Conservation (phyloP, 768 basidiomycete species). For the Hericium rajendrae region DNA sequence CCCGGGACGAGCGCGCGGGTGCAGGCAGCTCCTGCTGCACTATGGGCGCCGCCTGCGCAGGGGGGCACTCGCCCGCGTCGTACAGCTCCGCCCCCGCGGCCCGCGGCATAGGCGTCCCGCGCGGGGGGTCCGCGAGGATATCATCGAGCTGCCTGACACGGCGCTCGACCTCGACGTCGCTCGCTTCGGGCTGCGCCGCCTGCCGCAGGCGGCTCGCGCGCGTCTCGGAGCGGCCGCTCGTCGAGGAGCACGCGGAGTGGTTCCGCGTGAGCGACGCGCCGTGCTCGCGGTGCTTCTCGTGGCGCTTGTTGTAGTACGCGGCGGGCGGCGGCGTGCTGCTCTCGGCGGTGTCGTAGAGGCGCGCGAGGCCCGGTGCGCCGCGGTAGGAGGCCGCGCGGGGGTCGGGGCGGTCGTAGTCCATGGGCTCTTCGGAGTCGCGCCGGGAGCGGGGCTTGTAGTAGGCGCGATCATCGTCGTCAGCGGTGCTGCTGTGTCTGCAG, state of each 20-base stretch:
- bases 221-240: not conserved
- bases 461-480: constrained; percentile 5
- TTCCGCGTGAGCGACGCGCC: constrained; percentile 9
- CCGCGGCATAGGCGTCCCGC: not conserved
- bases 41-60: not conserved
- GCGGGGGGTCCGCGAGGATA: constrained; percentile 1
- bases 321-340: constrained; percentile 8
- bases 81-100: not conserved
- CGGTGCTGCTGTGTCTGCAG: not conserved
- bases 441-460: constrained; percentile 1
- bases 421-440: constrained; percentile 2
- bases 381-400: constrained; percentile 7
- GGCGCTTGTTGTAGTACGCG: constrained; percentile 10
- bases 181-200: constrained; percentile 8
- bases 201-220: constrained; percentile 4
- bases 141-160: not conserved
- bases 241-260: constrained; percentile 8
- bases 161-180: constrained; percentile 11
- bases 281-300: constrained; percentile 12
- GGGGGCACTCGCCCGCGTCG: not conserved
- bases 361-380: constrained; percentile 7
- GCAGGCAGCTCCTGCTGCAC: constrained; percentile 8
- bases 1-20: not conserved
- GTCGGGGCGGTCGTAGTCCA: constrained; percentile 1
- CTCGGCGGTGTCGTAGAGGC: constrained; percentile 8